Evolutionary conservation across 768 basidiomycete species (phyloP).

Genomic region (Lactarius sanguifluus): DNA sequence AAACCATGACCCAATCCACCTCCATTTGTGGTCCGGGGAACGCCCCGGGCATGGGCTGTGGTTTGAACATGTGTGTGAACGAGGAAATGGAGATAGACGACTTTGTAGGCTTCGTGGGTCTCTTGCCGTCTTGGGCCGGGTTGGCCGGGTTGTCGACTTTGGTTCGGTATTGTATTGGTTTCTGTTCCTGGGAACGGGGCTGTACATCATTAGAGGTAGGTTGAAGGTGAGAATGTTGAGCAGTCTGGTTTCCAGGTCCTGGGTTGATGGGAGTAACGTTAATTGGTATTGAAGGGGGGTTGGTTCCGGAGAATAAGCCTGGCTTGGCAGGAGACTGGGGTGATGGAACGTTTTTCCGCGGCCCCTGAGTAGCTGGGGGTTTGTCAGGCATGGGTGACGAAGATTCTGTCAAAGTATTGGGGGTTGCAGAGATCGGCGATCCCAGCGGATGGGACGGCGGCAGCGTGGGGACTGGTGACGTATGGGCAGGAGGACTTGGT

Average conservation of each 20-base stretch:
- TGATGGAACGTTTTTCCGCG: neutral
- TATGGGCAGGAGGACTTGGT: neutral
- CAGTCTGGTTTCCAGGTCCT: neutral
- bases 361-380: neutral
- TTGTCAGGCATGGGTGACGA: neutral
- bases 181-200: neutral
- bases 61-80: neutral
- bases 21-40: neutral
- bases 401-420: neutral
- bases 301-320: neutral
- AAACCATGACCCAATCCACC: neutral
- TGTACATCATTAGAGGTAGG: no score
- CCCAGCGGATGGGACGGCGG: neutral
- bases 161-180: neutral
- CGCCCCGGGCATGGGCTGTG: neutral
- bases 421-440: neutral
- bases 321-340: neutral
- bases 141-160: neutral
- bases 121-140: neutral
- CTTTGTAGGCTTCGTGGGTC: neutral
- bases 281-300: neutral
- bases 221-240: neutral
- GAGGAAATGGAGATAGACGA: neutral
- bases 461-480: neutral
- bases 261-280: neutral